Evolutionary conservation across 805 yeast genomes (phyloP).

Genomic region (Clavispora carvajalis): DNA sequence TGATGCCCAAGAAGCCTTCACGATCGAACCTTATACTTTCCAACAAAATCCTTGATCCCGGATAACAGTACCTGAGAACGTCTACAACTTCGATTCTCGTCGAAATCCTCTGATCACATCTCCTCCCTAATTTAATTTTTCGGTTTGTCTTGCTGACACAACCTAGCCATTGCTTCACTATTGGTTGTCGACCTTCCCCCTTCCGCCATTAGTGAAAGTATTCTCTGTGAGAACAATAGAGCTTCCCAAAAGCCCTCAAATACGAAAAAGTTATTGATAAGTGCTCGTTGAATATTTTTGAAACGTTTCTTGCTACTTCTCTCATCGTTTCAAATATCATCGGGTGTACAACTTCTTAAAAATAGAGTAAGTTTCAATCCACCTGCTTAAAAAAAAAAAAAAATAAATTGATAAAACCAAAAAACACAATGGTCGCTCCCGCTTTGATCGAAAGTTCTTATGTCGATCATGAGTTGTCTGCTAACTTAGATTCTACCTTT

Average conservation of each 20-base stretch:
- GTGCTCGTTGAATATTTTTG: slow-evolving; percentile 12
- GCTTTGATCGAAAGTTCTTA: slow-evolving; percentile 41
- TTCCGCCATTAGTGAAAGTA: slow-evolving; percentile 22
- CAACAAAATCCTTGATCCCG: slow-evolving; percentile 36
- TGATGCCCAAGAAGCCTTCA: slow-evolving; percentile 43
- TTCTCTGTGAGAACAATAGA: not conserved
- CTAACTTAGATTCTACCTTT: slow-evolving; percentile 75
- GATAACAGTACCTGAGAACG: slow-evolving; percentile 28
- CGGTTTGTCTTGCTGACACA: slow-evolving; percentile 13
- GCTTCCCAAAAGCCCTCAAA: no score
- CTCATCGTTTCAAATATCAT: slow-evolving; percentile 35
- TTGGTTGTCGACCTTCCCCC: slow-evolving; percentile 35
- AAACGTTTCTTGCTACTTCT: slow-evolving; percentile 47
- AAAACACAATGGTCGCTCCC: slow-evolving; percentile 36
- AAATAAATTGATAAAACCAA: not conserved
- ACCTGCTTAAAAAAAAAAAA: slow-evolving; percentile 13
- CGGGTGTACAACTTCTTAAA: not conserved
- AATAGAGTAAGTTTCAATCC: slow-evolving; percentile 41
- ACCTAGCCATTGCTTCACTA: slow-evolving; percentile 17
- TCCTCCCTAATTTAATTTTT: slow-evolving; percentile 1
- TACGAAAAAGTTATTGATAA: not conserved
- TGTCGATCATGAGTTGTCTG: slow-evolving; percentile 76
- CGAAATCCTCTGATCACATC: slow-evolving; percentile 2
- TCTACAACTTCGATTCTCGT: not conserved
- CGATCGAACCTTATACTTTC: slow-evolving; percentile 30